Percentiles rank a stretch among this genome's conserved stretches.
Conservation (phyloP, 2,329 filamentous ascomycete genomes). For the Thelonectria olida region DNA sequence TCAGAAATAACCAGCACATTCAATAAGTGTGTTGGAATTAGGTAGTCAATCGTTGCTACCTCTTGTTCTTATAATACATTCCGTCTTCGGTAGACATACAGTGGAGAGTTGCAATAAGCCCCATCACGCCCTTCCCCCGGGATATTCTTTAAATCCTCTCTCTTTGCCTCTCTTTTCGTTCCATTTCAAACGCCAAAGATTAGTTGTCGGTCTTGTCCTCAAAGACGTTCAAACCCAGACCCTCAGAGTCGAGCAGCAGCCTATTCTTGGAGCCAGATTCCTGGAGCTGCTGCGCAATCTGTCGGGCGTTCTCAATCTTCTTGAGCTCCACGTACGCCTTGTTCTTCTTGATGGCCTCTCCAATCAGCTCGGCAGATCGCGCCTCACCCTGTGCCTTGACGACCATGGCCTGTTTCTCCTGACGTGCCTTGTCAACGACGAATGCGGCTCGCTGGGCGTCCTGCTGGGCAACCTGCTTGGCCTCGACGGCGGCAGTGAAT, state of each 20-base stretch:
- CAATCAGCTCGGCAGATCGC: constrained; percentile 95
- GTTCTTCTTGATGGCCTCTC: constrained; percentile 99
- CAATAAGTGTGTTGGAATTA: constrained; percentile 33
- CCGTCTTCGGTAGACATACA: constrained; percentile 51
- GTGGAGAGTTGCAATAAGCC: constrained; percentile 57
- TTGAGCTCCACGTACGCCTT: constrained; percentile 96
- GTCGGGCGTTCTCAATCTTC: constrained; percentile 95
- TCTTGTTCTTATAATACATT: constrained; percentile 43
- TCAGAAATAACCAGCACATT: not conserved
- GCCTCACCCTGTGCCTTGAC: constrained; percentile 99
- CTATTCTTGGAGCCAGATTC: constrained; percentile 90
- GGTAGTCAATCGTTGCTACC: constrained; percentile 35
- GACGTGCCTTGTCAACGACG: constrained; percentile 96
- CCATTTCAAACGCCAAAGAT: not conserved
- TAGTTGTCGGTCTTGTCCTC: constrained; percentile 58
- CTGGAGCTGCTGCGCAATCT: constrained; percentile 88
- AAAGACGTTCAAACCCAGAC: constrained; percentile 89
- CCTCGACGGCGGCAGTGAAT: constrained; percentile 77
- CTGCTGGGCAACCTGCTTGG: constrained; percentile 82
- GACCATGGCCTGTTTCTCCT: constrained; percentile 99
- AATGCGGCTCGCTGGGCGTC: constrained; percentile 97
- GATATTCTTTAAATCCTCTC: not conserved
- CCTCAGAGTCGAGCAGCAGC: constrained; percentile 90
- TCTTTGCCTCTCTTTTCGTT: constrained; percentile 1
- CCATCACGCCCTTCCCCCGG: constrained; percentile 17